Base-by-base conservation (phyloP, 352 stramenopile genomes). In the Phytophthora pluvialis region DNA sequence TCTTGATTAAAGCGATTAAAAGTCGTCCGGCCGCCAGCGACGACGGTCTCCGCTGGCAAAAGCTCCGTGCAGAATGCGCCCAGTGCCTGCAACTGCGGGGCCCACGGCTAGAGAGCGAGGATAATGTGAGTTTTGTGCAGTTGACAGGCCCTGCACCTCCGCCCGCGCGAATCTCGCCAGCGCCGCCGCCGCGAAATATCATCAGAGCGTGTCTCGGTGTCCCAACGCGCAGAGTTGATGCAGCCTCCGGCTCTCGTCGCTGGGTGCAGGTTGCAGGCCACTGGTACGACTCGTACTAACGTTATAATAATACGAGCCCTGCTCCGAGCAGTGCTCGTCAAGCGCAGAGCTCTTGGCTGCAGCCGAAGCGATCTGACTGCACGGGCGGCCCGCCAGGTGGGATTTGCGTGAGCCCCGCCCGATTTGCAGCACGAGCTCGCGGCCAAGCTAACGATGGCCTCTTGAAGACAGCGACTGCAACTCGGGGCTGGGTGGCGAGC, bases 1-100 rank as follows among this genome's bases (percentile, higher is more conserved):
- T 71, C 53, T 62, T 21, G 61, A 69, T 68, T 68, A 68, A 68
- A 57, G n/a, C 9, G 50, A 43, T 71, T 66, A 56, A 54, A 64
- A 70, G 21, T 43, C 35, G 13, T 15, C 7, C 15, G 18, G 13
- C 10, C 21, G 12, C 15, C 16, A 39, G 3, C 9, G 29, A 43
- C 26, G 43, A 56, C 28, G 44, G 28, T 39, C 40, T 47, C 32
- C 15, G 5, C 6, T 13, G 31, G 2, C 0, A 26, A 36, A 28
- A 15, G 11, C 33, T 12, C 10, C 9, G 42, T 39, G 9, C 10
- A n/a, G 16, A 55, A 55, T 35, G 32, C 45, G 4, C 12, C 8
- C 26, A 18, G n/a, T n/a, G 28, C 28, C 28, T 25, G 45, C 6
- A 15, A 29, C n/a, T n/a, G 16, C 12, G 31, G 16, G 4, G 16